Evolutionary conservation across 2,329 filamentous ascomycete species (phyloP).

Genomic region (Aspergillus uvarum): DNA sequence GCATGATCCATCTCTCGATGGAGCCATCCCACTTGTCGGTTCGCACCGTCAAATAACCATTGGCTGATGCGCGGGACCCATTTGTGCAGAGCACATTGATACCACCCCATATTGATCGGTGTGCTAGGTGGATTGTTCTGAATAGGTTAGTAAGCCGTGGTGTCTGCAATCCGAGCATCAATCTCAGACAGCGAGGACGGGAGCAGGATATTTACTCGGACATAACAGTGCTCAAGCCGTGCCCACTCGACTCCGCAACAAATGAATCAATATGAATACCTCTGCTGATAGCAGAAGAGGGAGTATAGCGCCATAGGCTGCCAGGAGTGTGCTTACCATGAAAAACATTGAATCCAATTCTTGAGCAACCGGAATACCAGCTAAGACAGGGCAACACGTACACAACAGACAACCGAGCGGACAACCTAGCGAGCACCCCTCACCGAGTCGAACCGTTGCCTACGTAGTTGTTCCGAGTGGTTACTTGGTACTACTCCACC

Average conservation of each 20-base stretch:
- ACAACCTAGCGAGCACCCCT: background rate
- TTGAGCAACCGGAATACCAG: background rate
- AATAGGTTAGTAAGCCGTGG: conserved; percentile 3
- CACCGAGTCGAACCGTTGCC: background rate
- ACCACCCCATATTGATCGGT: background rate
- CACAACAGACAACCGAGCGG: background rate
- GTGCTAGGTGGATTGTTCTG: background rate
- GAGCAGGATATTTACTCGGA: background rate
- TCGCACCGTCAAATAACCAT: conserved; percentile 15
- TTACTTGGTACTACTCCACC: conserved; percentile 1
- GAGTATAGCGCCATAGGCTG: background rate
- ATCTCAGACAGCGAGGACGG: conserved; percentile 8
- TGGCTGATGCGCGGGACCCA: conserved; percentile 12
- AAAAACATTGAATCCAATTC: background rate
- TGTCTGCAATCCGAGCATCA: background rate
- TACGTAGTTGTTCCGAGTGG: background rate
- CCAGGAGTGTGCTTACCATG: background rate
- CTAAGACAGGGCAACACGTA: background rate
- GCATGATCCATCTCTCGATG: conserved; percentile 10
- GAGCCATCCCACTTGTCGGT: conserved; percentile 16
- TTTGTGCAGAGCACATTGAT: conserved; percentile 3
- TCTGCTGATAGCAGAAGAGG: background rate
- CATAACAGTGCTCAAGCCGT: conserved; percentile 3
- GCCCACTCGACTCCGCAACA: conserved; percentile 1
- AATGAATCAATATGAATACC: background rate